Base-by-base conservation (phyloP, 768 basidiomycete species). In the Myochromella boudieri region DNA sequence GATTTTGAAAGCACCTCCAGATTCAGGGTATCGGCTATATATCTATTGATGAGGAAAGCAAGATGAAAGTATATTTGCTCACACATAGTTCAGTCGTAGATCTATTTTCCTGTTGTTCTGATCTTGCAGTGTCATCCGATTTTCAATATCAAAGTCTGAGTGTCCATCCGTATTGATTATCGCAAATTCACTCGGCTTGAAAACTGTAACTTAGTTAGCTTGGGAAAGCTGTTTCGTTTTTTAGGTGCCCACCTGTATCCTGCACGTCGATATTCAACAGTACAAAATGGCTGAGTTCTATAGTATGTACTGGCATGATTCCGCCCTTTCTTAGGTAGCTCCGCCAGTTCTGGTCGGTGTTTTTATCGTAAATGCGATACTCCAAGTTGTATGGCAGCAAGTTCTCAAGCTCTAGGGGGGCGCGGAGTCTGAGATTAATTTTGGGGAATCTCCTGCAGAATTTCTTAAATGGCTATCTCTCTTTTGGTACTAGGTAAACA, bases 321-420 rank as follows among this genome's bases (percentile, higher is more conserved):
- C 95, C 95, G 22, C 97, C 95, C 59, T 90, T 83, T 36, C 95
- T 80, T 12, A 98, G 74, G 68, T 92, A 99, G 61, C 90, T 95
- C 53, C 82, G 84, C 85, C 94, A 97, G 59, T 95, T 95, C 58
- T 93, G 90, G 57, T 93, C 84, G 0, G 88, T 85, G 52, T 97
- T 82, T 70, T 94, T 97, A 74, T 99, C 95, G 55, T 93, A 97
- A 26, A 98, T 88, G n/a, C 93, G 81, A 69, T 97, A 99, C 57
- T 93, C 86, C 41, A 98, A 67, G 57, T 97, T 93, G 68, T 86
- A 97, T 0, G 97, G 97, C 18, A 98, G 70, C 15, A 98, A 70
- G 61, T 99, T 99, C 67, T 99, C 95, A 8, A 99, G 70, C 60
- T 99, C 95, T 21, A 99, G 75, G 0, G 97, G 97, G 11, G 97